Conservation (phyloP, 768 basidiomycete species). For the Punctularia strigosozonata region DNA sequence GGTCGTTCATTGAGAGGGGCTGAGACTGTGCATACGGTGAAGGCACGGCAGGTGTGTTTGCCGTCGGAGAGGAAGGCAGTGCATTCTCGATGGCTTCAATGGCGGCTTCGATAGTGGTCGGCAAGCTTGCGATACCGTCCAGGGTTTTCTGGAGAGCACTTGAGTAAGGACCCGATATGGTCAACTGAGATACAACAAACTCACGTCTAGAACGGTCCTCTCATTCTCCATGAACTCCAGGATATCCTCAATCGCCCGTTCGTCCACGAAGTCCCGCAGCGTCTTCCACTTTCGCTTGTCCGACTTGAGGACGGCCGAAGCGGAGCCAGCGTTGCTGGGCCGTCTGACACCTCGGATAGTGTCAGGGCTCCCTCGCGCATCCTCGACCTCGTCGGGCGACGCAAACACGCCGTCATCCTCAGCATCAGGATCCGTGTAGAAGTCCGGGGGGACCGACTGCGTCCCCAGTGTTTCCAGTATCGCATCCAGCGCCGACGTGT, state of each 20-base stretch:
- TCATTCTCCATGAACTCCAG: conserved; percentile 66
- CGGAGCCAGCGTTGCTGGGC: conserved; percentile 1
- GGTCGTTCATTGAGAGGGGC: no score
- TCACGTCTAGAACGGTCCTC: conserved; percentile 53
- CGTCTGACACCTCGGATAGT: conserved; percentile 21
- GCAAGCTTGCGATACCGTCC: conserved; percentile 52
- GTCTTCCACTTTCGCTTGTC: conserved; percentile 69
- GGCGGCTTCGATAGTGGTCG: conserved; percentile 45
- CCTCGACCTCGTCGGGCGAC: background rate
- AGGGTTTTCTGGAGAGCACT: conserved; percentile 45
- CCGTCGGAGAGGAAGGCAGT: no score
- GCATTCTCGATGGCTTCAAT: conserved; percentile 44
- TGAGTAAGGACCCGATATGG: no score
- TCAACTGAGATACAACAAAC: conserved; percentile 16
- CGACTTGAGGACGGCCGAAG: no score
- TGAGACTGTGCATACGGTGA: no score
- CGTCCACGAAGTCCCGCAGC: conserved; percentile 76
- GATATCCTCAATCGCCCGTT: conserved; percentile 67
- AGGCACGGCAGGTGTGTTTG: no score
- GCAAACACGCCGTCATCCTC: no score
- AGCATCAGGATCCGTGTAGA: conserved; percentile 58
- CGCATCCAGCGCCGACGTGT: conserved; percentile 49
- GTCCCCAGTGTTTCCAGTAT: conserved; percentile 62
- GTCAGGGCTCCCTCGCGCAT: conserved; percentile 28
- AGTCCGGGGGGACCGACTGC: conserved; percentile 68